Evolutionary conservation across 352 stramenopile genomes (phyloP).

Genomic region (Phytophthora megakarya): DNA sequence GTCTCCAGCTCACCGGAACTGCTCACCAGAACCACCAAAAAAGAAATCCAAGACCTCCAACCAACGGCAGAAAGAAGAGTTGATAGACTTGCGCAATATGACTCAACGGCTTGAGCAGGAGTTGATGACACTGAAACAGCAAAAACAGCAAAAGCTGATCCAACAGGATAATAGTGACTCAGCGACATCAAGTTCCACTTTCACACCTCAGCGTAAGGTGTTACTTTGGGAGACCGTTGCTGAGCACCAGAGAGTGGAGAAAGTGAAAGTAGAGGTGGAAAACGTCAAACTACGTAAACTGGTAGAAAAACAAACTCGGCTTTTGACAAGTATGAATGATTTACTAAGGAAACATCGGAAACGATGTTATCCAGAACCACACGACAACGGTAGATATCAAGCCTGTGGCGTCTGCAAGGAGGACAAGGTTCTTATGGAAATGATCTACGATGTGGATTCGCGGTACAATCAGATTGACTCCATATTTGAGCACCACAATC

Average conservation of each 20-base stretch:
- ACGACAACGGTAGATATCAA: constrained; percentile 19
- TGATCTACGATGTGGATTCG: constrained; percentile 24
- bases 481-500: constrained; percentile 15
- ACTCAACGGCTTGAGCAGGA: constrained; percentile 28
- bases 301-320: constrained; percentile 44
- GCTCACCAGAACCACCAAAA: background rate
- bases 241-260: constrained; percentile 40
- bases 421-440: constrained; percentile 31
- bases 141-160: constrained; percentile 19
- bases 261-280: constrained; percentile 44
- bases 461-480: constrained; percentile 22
- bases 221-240: constrained; percentile 48
- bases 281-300: constrained; percentile 51
- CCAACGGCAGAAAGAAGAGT: constrained; percentile 44
- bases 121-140: constrained; percentile 24
- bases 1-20: background rate
- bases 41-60: constrained; percentile 46
- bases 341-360: constrained; percentile 43
- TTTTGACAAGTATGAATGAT: constrained; percentile 44
- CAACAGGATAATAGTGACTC: background rate
- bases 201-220: constrained; percentile 6
- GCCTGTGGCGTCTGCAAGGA: constrained; percentile 10
- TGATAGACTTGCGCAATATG: constrained; percentile 33
- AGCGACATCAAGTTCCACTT: background rate
- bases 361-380: background rate